A percentile compares a stretch with the other conserved stretches of the same genome.
These are phyloP conservation scores for Globisporangium parvum DNA, from an alignment of 352 stramenopile genomes.

Conservation along the genomic window DNA sequence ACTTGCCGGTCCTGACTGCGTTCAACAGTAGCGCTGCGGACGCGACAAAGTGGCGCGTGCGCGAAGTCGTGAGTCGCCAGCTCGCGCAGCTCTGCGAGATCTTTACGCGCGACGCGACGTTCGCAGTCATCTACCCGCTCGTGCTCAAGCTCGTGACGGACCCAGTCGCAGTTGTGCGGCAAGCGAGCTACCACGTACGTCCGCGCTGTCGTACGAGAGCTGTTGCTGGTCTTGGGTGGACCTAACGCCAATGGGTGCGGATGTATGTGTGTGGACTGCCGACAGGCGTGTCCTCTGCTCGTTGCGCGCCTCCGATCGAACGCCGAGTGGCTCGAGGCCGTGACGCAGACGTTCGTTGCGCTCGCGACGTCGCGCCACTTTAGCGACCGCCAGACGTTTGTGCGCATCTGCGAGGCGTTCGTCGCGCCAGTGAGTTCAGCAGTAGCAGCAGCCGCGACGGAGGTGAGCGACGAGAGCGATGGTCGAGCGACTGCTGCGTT, in stretches of 20 bases:
- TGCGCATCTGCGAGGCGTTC: slow-evolving; percentile 61
- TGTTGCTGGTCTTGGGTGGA: background rate
- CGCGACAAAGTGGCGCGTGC: slow-evolving; percentile 82
- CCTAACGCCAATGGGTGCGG: slow-evolving; percentile 2
- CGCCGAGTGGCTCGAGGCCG: slow-evolving; percentile 33
- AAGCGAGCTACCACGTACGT: slow-evolving; percentile 54
- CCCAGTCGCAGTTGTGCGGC: slow-evolving; percentile 61
- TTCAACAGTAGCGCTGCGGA: slow-evolving; percentile 62
- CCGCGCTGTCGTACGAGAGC: background rate
- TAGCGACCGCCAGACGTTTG: slow-evolving; percentile 61
- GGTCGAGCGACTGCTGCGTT: background rate
- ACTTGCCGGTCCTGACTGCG: slow-evolving; percentile 68
- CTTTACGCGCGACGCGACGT: slow-evolving; percentile 65
- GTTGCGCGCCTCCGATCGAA: slow-evolving; percentile 40
- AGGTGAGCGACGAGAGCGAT: background rate
- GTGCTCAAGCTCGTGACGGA: slow-evolving; percentile 75
- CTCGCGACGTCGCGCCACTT: slow-evolving; percentile 53
- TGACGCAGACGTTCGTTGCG: slow-evolving; percentile 43
- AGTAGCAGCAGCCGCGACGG: slow-evolving; percentile 4
- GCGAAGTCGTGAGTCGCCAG: slow-evolving; percentile 69
- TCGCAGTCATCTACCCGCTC: slow-evolving; percentile 70
- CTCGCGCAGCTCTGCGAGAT: slow-evolving; percentile 63
- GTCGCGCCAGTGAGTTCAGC: slow-evolving; percentile 10
- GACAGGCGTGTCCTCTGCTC: slow-evolving; percentile 61
- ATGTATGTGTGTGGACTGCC: slow-evolving; percentile 5